Evolutionary conservation across 208 protist species (phyloP), one percentile per base, ranked within the genome.

Genomic region (Leishmania major): DNA sequence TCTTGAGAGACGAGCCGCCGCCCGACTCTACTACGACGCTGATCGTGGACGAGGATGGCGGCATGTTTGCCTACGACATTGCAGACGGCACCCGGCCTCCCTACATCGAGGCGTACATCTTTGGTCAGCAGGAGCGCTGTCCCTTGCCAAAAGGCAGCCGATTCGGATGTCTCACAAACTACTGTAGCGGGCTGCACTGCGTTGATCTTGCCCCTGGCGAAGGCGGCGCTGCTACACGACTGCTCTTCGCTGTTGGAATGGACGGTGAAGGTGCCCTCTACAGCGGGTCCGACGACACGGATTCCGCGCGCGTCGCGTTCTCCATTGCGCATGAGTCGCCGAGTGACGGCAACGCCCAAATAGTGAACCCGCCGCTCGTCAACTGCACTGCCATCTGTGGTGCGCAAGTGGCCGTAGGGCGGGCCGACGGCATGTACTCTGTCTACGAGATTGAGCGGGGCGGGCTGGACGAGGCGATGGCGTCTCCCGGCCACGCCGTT

Each of bases 281-380:
- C 77, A 78, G 37, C 64, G 28, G 74, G 15, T 81, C 88, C 5
- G 64, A 80, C 47, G 40, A 17, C 4, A 62, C 80, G 1, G 37
- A 53, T 19, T 88, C 87, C 53, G 53, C 70, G 35, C 51, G 92
- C 13, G 66, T 75, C 7, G 37, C 53, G 0, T 83, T 87, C 66
- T 64, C 51, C 17, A 45, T 78, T 28, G 31, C 77, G 49, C 28
- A 75, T 11, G 67, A 62, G 17, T 60, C 78, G 19, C 64, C 49
- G 40, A 22, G 49, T 1, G 35, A 59, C 11, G 59, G 72, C 71
- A 75, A 40, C 64, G 87, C 76, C 19, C 85, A 91, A 76, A 31
- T 97, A 37, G 80, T 97, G 40, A 97, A 97, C 77, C 94, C 94
- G 11, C 92, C 94, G 3, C 70, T 97, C 3, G 89, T 91, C 28